Base-by-base conservation (phyloP, 148 eudicot genomes). In the Drosera capensis region DNA sequence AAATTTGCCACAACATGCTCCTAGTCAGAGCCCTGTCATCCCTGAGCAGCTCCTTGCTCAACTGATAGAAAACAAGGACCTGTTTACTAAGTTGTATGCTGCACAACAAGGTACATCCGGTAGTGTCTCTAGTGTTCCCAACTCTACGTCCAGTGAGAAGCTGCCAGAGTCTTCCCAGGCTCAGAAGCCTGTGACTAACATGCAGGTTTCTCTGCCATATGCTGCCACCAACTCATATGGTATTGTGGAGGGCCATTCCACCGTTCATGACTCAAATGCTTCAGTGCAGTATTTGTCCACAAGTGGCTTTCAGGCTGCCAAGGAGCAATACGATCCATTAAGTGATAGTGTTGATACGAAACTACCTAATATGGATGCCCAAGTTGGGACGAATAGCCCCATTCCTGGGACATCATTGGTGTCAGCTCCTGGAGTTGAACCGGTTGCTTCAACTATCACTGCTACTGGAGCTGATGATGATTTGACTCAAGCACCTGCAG, bases 281-380 rank as follows among this genome's bases (percentile, higher is more conserved):
- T 25, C 48, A 25, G 39, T 53, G 48, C 70, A 68, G 58, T 54
- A 70, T 20, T 46, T 25, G 23, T 38, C 61, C 12, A 22, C 25
- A 23, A 40, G 51, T 20, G 25, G 49, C 17, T 34, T 23, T 45
- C 82, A 46, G 51, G 15, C 62, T 26, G 31, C 31, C 37, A 56
- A 35, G 1, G 57, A 54, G 48, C 68, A 58, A 23, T 42, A 59
- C 51, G 50, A 67, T 59, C 72, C 71, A 25, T 4, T 51, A 17
- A 45, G 31, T 40, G 53, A 52, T 55, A 65, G 60, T 20, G 46
- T 26, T 34, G 62, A 55, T 20, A 57, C 16, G 25, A 66, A 59
- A 41, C 57, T 17, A n/a, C n/a, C n/a, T n/a, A n/a, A n/a, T n/a
- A n/a, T n/a, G n/a, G n/a, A n/a, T n/a, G n/a, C n/a, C n/a, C n/a